Base-by-base conservation (phyloP, 108 stramenopile species). In the Phaeodactylum tricornutum region DNA sequence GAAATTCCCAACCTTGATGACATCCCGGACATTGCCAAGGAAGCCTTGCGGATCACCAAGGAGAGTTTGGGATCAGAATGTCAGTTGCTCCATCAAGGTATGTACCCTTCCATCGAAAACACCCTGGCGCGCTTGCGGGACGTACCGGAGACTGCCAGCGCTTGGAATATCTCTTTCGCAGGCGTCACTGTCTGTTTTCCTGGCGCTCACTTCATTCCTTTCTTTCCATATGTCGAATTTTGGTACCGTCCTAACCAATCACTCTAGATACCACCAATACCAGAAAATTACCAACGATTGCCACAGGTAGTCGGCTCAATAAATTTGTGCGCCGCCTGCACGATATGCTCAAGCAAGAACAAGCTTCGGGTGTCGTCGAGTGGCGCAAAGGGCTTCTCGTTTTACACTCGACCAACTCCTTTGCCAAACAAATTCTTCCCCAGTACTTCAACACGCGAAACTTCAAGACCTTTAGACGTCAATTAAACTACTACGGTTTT, bases 401-500 rank as follows among this genome's bases (percentile, higher is more conserved):
- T 14, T 66, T 96, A 40, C 74, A 81, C 48, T 85, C 89, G 48
- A 84, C 82, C 5, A 87, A 88, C 40, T 49, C 50, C 4, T 94
- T 96, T 66, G 64, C 92, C 44, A 65, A 82, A 34, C 72, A 71
- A 9, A 73, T 93, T 22, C 69, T 96, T 14, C 93, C 92, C 24
- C 76, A 80, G 53, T 93, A 93, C 47, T 96, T 96, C 62, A 88
- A 87, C 52, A 93, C 92, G 22, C 73, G 62, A 43, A 93, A 92
- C 79, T 93, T 87, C 72, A 89, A 92, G 60, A 93, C 89, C 25
- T 92, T 96, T 66, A 87, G 92, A 17, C 64, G 94, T 14, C 94
- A 93, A 39, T 44, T 79, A 19, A 79, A 79, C 50, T 84, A 89
- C 45, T 89, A 87, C 57, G 92, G 92, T 15, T 95, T 95, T 58